Evolutionary conservation across 257 asterid species (phyloP), one percentile per base, ranked within the genome.

Genomic region (Linderniella brevidens): DNA sequence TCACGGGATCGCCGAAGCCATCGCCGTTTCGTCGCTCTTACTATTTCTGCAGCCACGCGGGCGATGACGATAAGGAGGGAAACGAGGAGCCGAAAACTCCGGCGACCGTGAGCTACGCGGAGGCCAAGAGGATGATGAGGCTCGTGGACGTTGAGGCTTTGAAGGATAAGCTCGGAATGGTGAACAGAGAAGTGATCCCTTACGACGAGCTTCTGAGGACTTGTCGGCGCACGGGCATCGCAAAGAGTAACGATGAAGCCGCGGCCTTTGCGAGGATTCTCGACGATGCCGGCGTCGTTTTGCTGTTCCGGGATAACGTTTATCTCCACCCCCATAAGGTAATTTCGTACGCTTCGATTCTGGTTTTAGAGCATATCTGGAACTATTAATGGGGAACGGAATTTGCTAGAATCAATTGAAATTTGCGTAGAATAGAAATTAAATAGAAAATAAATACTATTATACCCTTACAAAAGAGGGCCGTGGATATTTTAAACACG

Each of bases 311-410:
- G n/a, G 35, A 46, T 17, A 46, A 46, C 15, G 51, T 46, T 10
- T 46, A 46, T 17, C 51, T 46, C 36, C 51, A 46, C 14, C 51
- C 51, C 7, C 32, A 46, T 13, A 46, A 46, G 51, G 51, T 46
- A 5, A 41, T n/a, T 17, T 29, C 4, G 15, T 6, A 11, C 16
- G 8, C 8, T 4, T 42, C 15, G 47, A 42, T 42, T 42, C 47
- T 41, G 11, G 3, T 41, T 41, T 41, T 17, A 5, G 11, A 5
- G 11, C 14, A n/a, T 41, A n/a, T 41, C 15, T 5, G n/a, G n/a
- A n/a, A n/a, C n/a, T n/a, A n/a, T n/a, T n/a, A n/a, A n/a, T n/a
- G n/a, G n/a, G n/a, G n/a, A n/a, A n/a, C n/a, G n/a, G n/a, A 25
- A 3, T 25, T 25, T 6, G 32, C 32, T 25, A 3, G 6, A 25